Conservation (phyloP, 169 alveolate species). For the Plasmodium knowlesi region DNA sequence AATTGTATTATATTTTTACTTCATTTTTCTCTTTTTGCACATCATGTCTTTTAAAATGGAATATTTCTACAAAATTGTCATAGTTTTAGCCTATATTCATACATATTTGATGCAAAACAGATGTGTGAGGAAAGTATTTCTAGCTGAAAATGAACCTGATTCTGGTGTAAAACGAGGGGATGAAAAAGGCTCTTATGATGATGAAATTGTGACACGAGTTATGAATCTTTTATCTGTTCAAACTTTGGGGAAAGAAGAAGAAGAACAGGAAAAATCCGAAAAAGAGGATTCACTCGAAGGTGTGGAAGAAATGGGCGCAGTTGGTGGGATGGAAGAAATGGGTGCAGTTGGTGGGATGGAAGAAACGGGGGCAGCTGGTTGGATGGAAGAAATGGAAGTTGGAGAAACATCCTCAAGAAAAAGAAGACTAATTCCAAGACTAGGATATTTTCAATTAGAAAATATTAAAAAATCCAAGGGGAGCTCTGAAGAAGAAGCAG, state of each 20-base stretch:
- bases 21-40: background rate
- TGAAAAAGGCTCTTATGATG: background rate
- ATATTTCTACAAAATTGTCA: slow-evolving; percentile 9
- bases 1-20: background rate
- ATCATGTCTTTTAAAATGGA: background rate
- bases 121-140: slow-evolving; percentile 2
- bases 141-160: slow-evolving; percentile 28
- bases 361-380: background rate
- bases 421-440: background rate
- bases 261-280: background rate
- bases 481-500: background rate
- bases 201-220: background rate
- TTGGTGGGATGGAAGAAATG: background rate
- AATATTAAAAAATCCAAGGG: background rate
- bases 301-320: background rate
- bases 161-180: background rate
- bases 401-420: background rate
- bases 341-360: background rate
- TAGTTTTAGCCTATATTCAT: background rate
- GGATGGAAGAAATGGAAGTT: background rate
- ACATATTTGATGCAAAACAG: background rate
- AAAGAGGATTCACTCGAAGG: background rate
- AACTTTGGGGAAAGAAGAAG: background rate
- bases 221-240: background rate
- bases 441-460: background rate